Base-by-base conservation (phyloP, 2,329 filamentous ascomycete genomes). In the Coniochaeta sp. region DNA sequence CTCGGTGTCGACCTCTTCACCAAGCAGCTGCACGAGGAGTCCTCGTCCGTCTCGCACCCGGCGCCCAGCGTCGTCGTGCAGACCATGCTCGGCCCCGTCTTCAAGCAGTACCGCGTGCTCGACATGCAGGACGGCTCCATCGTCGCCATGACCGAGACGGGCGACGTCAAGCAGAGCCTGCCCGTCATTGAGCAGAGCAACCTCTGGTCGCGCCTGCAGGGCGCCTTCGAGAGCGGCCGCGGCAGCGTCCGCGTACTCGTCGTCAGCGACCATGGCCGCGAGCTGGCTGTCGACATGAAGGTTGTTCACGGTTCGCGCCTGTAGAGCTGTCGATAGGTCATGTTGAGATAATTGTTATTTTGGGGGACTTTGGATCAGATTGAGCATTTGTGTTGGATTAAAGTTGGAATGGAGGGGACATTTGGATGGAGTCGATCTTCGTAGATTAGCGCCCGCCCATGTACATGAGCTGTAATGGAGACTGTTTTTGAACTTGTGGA, bases 71-170 rank as follows among this genome's bases (percentile, higher is more conserved):
- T 99, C 56, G 85, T 97, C 58, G 92, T 99, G 66, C 94, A 99
- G 87, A 97, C 92, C 78, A 97, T 99, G 91, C 88, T 95, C 61
- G 94, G 92, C 65, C 94, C 94, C 58, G 85, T 97, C 78, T 96
- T 97, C 90, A 97, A 97, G 90, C 94, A 97, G 83, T 99, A 99
- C 87, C 91, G 94, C 68, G 92, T 99, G 70, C 87, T 99, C 57
- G 94, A 99, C 79, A 87, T 99, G 73, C 86, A 91, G 72, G 89
- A 95, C 61, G 91, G 82, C 63, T 8, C 56, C 69, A 74, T 99
- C 67, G 90, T 95, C 61, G 91, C 91, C 79, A 97, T 99, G 91
- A 99, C 94, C 69, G 94, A 99, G 87, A 89, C 86, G 60, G 91
- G 94, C 65, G 92, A 99, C 70, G 91, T 99, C 81, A 97, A 97